Base-by-base conservation (phyloP, 805 yeast species). In the Teunomyces lycoperdinae region DNA sequence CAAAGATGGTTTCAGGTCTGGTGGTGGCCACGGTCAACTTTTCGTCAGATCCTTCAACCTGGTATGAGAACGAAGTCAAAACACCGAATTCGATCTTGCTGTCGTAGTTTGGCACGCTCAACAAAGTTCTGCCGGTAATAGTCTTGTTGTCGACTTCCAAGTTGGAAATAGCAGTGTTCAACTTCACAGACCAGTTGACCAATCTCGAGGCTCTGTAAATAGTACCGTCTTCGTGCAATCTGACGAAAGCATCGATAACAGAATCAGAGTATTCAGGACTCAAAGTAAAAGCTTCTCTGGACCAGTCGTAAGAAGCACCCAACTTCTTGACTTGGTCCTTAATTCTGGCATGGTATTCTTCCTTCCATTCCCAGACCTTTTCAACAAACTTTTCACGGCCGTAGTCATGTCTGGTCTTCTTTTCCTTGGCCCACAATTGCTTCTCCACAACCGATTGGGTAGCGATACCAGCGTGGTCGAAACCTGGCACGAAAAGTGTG, bases 401-500 rank as follows among this genome's bases (percentile, higher is more conserved):
- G 52, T 81, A 82, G 64, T 94, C 98, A 68, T 94, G 97, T 74
- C 98, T 87, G 45, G 98, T 90, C 66, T 85, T 79, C 71, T 84
- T 80, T 62, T 89, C 89, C 56, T 81, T 81, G 46, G 89, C 87
- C 96, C 96, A 89, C 34, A 94, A 69, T 76, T 85, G 91, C 72
- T 94, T 94, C 74, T 94, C 99, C 54, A 94, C 98, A 56, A 94
- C 98, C 13, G 97, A 87, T 71, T 94, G 99, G 9, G 99, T 94
- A 39, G 97, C 96, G 68, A 94, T 94, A 79, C 99, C 99, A 32
- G 99, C 99, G 66, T 94, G 99, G 71, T 94, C 99, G 63, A 94
- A 94, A 42, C 99, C 99, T 43, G 98, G 98, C 49, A 94, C 68
- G 71, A 86, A 94, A 53, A 94, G 74, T 10, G 90, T 91, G 46